Evolutionary conservation across 2,329 filamentous ascomycete genomes (phyloP).

Genomic region (Colletotrichum sp.): DNA sequence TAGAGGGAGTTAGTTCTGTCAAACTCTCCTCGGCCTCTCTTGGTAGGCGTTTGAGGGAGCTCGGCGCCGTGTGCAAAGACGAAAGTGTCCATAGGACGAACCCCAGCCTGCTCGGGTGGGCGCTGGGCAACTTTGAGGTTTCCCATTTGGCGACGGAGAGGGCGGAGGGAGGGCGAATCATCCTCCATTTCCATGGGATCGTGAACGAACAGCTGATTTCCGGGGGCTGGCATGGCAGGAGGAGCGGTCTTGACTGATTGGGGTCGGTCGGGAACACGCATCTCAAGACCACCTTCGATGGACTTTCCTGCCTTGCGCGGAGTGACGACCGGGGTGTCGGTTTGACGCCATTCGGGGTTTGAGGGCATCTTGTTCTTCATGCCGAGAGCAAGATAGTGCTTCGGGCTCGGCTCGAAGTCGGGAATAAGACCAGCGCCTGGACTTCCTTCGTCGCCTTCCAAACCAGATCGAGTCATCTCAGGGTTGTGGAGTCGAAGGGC

Average conservation of each 20-base stretch:
- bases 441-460: background rate
- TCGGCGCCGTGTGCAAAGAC: background rate
- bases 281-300: background rate
- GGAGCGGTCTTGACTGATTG: background rate
- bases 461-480: background rate
- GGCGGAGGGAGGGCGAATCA: background rate
- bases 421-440: background rate
- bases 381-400: background rate
- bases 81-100: background rate
- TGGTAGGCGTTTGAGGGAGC: background rate
- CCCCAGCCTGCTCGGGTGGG: background rate
- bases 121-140: background rate
- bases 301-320: background rate
- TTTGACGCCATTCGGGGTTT: background rate
- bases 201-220: background rate
- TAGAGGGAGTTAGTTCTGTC: constrained; percentile 15
- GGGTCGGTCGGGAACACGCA: background rate
- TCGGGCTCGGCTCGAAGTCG: constrained; percentile 1
- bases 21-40: constrained; percentile 7
- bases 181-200: background rate
- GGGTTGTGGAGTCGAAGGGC: background rate
- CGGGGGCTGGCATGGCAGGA: background rate
- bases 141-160: constrained; percentile 1
- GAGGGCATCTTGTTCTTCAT: background rate
- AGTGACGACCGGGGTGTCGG: background rate